These are phyloP conservation scores for Artomyces pyxidatus DNA, from an alignment of 768 basidiomycete species.

Conservation along the genomic window DNA sequence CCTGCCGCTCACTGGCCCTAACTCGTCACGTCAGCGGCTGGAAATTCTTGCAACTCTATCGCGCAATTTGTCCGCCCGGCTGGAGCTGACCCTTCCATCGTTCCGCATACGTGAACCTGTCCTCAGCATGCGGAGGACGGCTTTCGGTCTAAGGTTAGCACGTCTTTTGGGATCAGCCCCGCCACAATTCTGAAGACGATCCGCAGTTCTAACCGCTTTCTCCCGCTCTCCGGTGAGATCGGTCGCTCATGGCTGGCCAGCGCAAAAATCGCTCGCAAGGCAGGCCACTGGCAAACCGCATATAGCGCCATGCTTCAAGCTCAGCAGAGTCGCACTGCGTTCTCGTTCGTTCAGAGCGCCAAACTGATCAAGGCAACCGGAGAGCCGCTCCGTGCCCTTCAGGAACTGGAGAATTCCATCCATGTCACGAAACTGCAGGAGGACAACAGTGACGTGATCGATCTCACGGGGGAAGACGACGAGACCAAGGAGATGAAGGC, in stretches of 20 bases:
- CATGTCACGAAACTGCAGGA: constrained; percentile 22
- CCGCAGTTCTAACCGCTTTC: constrained; percentile 6
- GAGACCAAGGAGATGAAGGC: constrained; percentile 50
- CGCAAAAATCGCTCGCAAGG: constrained; percentile 94
- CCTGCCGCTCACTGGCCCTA: constrained; percentile 33
- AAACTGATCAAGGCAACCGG: constrained; percentile 76
- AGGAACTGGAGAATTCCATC: constrained; percentile 77
- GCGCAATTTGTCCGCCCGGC: constrained; percentile 47
- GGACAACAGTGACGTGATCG: constrained; percentile 33
- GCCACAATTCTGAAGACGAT: neutral
- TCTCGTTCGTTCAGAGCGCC: constrained; percentile 84
- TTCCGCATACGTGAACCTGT: constrained; percentile 86
- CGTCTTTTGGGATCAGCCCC: neutral
- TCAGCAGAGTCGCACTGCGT: constrained; percentile 58
- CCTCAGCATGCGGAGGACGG: constrained; percentile 82
- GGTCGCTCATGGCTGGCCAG: constrained; percentile 86
- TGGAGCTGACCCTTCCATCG: constrained; percentile 75
- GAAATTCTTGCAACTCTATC: constrained; percentile 37
- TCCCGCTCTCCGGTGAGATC: constrained; percentile 28
- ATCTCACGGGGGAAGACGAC: constrained; percentile 49
- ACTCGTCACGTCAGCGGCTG: constrained; percentile 25
- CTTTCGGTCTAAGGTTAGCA: constrained; percentile 54
- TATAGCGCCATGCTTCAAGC: constrained; percentile 95
- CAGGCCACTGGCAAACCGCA: constrained; percentile 92
- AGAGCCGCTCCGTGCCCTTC: constrained; percentile 77